Evolutionary conservation across 352 stramenopile species (phyloP).

Genomic region (Pythium aquatile): DNA sequence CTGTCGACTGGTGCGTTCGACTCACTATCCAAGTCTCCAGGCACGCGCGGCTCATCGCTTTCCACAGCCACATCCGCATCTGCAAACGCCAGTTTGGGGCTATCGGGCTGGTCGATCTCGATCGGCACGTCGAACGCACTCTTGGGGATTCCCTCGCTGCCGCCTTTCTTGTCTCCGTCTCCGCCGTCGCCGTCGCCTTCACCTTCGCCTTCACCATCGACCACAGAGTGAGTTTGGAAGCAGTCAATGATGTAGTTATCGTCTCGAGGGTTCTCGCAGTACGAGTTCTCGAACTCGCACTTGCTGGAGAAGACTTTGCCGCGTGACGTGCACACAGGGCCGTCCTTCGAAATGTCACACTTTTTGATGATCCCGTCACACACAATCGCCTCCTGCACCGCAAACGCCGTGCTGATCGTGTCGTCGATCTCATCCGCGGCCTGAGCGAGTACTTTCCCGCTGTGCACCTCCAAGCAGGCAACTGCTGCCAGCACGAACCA

Average conservation of each 20-base stretch:
- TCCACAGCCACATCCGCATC: background rate
- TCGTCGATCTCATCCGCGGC: slow-evolving; percentile 14
- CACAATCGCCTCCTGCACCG: background rate
- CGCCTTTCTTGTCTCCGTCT: background rate
- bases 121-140: slow-evolving; percentile 35
- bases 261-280: slow-evolving; percentile 15
- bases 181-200: background rate
- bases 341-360: background rate
- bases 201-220: background rate
- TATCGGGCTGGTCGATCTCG: slow-evolving; percentile 1
- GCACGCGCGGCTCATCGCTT: background rate
- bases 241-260: slow-evolving; percentile 8
- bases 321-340: slow-evolving; percentile 15
- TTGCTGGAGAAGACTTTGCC: slow-evolving; percentile 6
- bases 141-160: slow-evolving; percentile 1
- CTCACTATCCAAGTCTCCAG: background rate
- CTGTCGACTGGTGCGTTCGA: background rate
- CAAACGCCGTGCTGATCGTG: background rate
- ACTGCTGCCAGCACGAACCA: slow-evolving; percentile 10
- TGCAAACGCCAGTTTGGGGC: background rate
- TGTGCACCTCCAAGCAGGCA: background rate
- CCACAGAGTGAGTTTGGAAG: background rate
- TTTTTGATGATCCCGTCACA: slow-evolving; percentile 10
- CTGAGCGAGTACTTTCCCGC: background rate
- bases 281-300: slow-evolving; percentile 23